Percentiles rank a stretch among this genome's conserved stretches.
Evolutionary conservation across 2,329 filamentous ascomycete species (phyloP).

Genomic region (Pezicula carpinea): DNA sequence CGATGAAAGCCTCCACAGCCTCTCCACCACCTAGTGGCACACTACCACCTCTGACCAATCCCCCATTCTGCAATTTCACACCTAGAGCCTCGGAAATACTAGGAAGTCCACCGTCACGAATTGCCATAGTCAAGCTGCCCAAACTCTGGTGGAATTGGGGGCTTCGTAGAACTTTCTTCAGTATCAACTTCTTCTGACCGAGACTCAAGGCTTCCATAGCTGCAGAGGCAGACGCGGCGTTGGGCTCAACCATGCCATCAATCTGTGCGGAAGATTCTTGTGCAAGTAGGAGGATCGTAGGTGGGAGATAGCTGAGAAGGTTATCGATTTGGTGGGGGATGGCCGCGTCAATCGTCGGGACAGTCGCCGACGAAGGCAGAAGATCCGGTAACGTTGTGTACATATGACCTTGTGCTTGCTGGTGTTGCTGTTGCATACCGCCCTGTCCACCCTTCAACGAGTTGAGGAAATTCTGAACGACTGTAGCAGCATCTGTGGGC

Average conservation of each 20-base stretch:
- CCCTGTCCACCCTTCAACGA: slow-evolving; percentile 60
- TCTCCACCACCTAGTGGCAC: slow-evolving; percentile 85
- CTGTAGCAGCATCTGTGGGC: slow-evolving; percentile 63
- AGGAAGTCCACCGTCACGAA: slow-evolving; percentile 85
- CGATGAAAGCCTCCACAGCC: slow-evolving; percentile 85
- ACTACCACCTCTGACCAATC: slow-evolving; percentile 69
- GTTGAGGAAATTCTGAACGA: slow-evolving; percentile 83
- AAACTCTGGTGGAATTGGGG: slow-evolving; percentile 90
- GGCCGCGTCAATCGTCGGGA: slow-evolving; percentile 63
- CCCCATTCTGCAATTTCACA: slow-evolving; percentile 78
- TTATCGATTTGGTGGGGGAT: slow-evolving; percentile 63
- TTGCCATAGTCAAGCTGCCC: slow-evolving; percentile 76
- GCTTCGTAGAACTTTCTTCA: slow-evolving; percentile 78
- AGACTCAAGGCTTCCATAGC: slow-evolving; percentile 70
- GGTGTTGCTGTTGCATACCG: slow-evolving; percentile 35
- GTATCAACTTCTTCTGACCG: slow-evolving; percentile 72
- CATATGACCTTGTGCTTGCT: slow-evolving; percentile 48
- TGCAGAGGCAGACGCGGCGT: slow-evolving; percentile 62
- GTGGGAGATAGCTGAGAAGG: slow-evolving; percentile 74
- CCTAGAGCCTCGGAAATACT: slow-evolving; percentile 83
- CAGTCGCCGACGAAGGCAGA: slow-evolving; percentile 70
- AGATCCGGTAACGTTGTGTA: slow-evolving; percentile 87
- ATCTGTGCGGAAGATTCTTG: slow-evolving; percentile 60
- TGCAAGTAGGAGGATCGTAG: slow-evolving; percentile 70
- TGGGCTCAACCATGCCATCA: slow-evolving; percentile 58